A percentile compares a stretch with the other conserved stretches of the same genome.
Conservation (phyloP, 1,139 yeast species). For the Yamadazyma songkhlaensis region DNA sequence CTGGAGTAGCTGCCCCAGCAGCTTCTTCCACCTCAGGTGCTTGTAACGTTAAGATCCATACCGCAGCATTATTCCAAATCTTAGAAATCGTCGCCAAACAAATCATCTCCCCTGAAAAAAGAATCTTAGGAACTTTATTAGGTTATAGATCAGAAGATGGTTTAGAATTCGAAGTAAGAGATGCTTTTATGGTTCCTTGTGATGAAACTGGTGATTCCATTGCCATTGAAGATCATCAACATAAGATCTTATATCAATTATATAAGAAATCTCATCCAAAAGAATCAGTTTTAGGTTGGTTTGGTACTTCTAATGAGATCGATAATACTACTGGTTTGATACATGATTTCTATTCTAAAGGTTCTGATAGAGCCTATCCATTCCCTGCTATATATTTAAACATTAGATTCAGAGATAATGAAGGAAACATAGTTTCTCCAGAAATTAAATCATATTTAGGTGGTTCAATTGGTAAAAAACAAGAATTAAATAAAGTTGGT, state of each 20-base stretch:
- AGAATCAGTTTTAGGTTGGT: constrained; percentile 85
- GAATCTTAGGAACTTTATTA: constrained; percentile 80
- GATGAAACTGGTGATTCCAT: constrained; percentile 73
- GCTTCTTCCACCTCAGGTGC: constrained; percentile 48
- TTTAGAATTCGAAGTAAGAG: constrained; percentile 68
- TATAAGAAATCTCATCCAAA: constrained; percentile 81
- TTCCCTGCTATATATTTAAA: constrained; percentile 80
- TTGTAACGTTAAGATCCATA: constrained; percentile 54
- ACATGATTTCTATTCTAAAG: constrained; percentile 78
- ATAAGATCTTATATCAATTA: constrained; percentile 67
- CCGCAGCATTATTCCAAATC: constrained; percentile 74
- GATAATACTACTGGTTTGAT: constrained; percentile 79
- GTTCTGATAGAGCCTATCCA: constrained; percentile 67
- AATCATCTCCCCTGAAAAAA: constrained; percentile 41
- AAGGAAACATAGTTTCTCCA: constrained; percentile 35
- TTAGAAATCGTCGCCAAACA: constrained; percentile 48
- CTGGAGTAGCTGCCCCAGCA: constrained; percentile 54
- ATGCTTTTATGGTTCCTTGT: constrained; percentile 82
- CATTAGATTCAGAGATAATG: constrained; percentile 42
- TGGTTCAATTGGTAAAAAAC: constrained; percentile 61
- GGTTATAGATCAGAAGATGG: constrained; percentile 89
- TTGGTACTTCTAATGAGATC: constrained; percentile 62
- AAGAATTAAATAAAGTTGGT: constrained; percentile 20
- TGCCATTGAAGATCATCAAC: constrained; percentile 72
- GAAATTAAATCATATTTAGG: constrained; percentile 69